These are phyloP conservation scores for Ceratobasidium sp. DNA, from an alignment of 1,284 basidiomycete species.

Conservation along the genomic window DNA sequence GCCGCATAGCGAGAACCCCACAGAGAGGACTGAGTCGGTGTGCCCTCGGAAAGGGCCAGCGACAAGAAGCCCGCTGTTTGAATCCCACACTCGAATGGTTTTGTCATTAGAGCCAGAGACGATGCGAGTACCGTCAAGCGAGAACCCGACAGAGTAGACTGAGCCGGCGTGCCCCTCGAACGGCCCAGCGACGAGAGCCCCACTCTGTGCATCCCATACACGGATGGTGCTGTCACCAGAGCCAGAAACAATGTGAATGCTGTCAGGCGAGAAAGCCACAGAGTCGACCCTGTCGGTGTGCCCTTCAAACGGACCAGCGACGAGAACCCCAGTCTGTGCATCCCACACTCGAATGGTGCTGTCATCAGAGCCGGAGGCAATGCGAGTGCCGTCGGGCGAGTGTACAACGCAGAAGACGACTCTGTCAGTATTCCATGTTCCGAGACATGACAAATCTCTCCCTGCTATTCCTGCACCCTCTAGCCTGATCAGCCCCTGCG, in stretches of 20 bases:
- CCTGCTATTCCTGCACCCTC: neutral
- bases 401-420: neutral
- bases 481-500: neutral
- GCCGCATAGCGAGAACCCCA: neutral
- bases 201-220: no score
- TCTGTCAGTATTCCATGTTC: neutral
- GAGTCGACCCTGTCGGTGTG: neutral
- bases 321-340: neutral
- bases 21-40: neutral
- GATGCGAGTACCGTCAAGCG: no score
- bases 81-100: constrained; percentile 6
- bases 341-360: neutral
- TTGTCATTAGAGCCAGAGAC: neutral
- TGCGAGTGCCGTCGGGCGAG: neutral
- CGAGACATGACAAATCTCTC: neutral
- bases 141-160: no score
- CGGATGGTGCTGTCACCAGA: no score
- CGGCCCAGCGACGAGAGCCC: no score
- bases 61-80: neutral
- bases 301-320: neutral
- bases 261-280: neutral
- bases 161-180: no score
- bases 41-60: neutral
- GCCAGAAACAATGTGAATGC: no score
- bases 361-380: neutral